Evolutionary conservation across 495 filamentous ascomycete genomes (phyloP), one percentile per base, ranked within the genome.

Genomic region (Recurvomyces mirabilis): DNA sequence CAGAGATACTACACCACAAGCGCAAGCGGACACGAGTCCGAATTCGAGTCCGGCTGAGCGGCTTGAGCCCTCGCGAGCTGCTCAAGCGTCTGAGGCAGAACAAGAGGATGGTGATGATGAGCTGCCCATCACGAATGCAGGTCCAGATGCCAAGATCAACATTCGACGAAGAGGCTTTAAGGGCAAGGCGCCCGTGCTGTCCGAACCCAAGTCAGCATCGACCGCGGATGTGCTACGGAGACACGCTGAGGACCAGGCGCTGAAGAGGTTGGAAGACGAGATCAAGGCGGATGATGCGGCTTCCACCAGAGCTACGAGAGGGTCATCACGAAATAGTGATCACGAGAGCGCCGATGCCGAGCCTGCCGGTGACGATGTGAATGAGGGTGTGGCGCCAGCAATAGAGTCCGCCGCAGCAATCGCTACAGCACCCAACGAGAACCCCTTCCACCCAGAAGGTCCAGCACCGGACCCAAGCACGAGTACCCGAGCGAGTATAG

Each of bases 51-150:
- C 6, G 9, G 17, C 32, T 12, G 17, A 29, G n/a, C 26, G 26
- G 26, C n/a, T 7, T 29, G 26, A 29, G n/a, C 26, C 26, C 7
- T n/a, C n/a, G n/a, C n/a, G n/a, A n/a, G n/a, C n/a, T n/a, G n/a
- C n/a, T n/a, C n/a, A n/a, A n/a, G n/a, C n/a, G n/a, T n/a, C n/a
- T n/a, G 26, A 29, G 26, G n/a, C n/a, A 7, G 7, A n/a, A 7
- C n/a, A 7, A 29, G n/a, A 7, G n/a, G 26, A 29, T n/a, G 7
- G 7, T n/a, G 5, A 29, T 5, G 39, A 44, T 4, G 47, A 50
- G 12, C n/a, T 54, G 5, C 51, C 51, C 10, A 54, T 54, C 41
- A 54, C 51, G 7, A 54, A 54, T 26, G 51, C 51, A 14, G 51
- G 51, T 3, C 51, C 51, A 9, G 47, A 54, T 37, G 51, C 51